Evolutionary conservation across 768 basidiomycete species (phyloP), one percentile per base, ranked within the genome.

Genomic region (Filobasidium floriforme): DNA sequence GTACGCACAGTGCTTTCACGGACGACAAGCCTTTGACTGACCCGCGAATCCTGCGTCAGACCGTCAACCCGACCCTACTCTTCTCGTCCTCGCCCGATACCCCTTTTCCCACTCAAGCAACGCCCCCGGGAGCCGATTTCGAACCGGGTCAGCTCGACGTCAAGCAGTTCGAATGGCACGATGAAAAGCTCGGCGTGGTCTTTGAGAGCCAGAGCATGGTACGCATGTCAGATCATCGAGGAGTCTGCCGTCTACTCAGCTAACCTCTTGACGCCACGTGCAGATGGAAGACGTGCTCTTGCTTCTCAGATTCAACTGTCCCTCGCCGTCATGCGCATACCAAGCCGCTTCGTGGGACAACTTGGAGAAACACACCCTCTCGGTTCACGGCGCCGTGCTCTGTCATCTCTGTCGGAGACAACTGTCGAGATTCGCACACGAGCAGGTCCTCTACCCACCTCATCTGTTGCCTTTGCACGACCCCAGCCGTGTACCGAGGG

Each of bases 401-500:
- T 99, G 94, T 72, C 90, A 91, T 70, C 76, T 99, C 1, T 99
- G 96, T 75, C 86, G 92, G 64, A 83, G 86, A 60, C 83, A 83
- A 77, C 93, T 97, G 80, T 96, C 96, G 72, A 88, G 98, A 44
- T 99, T 99, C 76, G 82, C 90, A 1, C 93, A 99, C 78, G 94
- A 99, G 77, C 94, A 97, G 73, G 84, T 86, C 1, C 76, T 96
- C 29, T 99, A 94, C 75, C 82, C 86, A 1, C 82, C 84, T 7
- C 80, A 83, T 76, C 68, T 86, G 73, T 80, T 94, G 4, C 81
- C 84, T 7, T 66, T 84, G 3, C 92, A 97, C 76, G 81, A 94
- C 5, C 92, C 92, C 0, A 89, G 89, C 0, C 82, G 87, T 74
- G 44, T 80, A 5, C 62, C 68, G 15, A 66, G 76, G 28, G 74